Evolutionary conservation across 2,329 filamentous ascomycete species (phyloP).

Genomic region (Erysiphe neolycopersici): DNA sequence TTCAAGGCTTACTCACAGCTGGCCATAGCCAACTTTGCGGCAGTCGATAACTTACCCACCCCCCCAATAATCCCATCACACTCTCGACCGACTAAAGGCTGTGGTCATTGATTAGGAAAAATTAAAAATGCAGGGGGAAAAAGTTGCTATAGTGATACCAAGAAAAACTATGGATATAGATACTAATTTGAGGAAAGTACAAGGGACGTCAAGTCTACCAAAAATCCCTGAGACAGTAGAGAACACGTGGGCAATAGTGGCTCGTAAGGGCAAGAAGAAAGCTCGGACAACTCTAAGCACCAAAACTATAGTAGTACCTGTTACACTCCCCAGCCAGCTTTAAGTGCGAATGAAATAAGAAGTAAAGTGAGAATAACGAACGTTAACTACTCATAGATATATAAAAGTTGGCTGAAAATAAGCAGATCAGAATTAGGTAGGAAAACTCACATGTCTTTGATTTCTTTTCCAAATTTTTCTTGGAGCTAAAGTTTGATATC

Average conservation of each 20-base stretch:
- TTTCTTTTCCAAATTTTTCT: no score
- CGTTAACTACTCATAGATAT: no score
- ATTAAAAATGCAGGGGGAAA: not conserved
- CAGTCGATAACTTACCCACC: not conserved
- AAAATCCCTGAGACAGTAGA: not conserved
- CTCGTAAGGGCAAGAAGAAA: not conserved
- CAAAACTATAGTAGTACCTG: no score
- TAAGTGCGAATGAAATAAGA: no score
- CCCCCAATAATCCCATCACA: not conserved
- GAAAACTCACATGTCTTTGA: no score
- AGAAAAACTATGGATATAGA: not conserved
- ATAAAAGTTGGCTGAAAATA: no score
- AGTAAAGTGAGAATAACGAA: no score
- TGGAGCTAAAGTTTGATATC: no score
- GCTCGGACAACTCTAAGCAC: not conserved
- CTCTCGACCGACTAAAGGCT: not conserved
- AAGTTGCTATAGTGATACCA: not conserved
- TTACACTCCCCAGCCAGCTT: no score
- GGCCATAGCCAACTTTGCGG: not conserved
- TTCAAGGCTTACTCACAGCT: not conserved
- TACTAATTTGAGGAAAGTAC: not conserved
- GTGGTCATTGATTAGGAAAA: not conserved
- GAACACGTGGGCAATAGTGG: not conserved
- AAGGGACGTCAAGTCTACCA: not conserved
- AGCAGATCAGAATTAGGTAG: no score